These are phyloP conservation scores for Beauveria bassiana DNA, from an alignment of 2,329 filamentous ascomycete genomes.

Conservation along the genomic window DNA sequence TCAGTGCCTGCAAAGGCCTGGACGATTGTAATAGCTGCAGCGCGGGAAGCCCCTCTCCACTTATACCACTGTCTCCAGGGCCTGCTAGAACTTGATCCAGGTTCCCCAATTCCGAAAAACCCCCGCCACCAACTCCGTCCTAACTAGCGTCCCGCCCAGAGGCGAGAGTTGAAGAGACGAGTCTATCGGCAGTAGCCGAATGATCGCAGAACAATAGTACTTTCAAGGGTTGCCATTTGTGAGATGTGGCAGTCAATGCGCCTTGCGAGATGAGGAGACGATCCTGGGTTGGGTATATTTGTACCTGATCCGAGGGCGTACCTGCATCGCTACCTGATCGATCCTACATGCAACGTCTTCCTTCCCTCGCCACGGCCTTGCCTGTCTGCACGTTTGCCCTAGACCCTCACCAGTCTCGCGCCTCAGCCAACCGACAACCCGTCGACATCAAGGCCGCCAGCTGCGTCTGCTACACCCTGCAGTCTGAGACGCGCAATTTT, in stretches of 20 bases:
- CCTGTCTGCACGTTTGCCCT: background rate
- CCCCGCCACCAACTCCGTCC: background rate
- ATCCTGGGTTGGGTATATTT: background rate
- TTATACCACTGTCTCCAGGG: background rate
- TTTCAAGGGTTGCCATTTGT: background rate
- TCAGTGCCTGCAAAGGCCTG: background rate
- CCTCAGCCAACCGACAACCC: background rate
- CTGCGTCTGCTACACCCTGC: background rate
- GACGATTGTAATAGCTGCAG: background rate
- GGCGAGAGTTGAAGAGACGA: background rate
- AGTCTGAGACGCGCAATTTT: constrained; percentile 5
- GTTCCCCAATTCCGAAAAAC: background rate
- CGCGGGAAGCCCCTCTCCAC: background rate
- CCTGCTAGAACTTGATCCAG: background rate
- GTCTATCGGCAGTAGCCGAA: constrained; percentile 3
- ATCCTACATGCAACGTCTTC: background rate
- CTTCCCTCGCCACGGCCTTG: background rate
- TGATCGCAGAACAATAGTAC: background rate
- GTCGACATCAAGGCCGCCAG: background rate
- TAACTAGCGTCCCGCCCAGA: background rate
- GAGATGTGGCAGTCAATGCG: background rate
- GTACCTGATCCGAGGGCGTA: background rate
- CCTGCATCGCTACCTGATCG: background rate
- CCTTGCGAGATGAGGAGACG: background rate
- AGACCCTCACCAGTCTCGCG: background rate